phyloP scores from a whole-genome alignment of 768 basidiomycete genomes.

The Udeniomyces megalosporus region DNA sequence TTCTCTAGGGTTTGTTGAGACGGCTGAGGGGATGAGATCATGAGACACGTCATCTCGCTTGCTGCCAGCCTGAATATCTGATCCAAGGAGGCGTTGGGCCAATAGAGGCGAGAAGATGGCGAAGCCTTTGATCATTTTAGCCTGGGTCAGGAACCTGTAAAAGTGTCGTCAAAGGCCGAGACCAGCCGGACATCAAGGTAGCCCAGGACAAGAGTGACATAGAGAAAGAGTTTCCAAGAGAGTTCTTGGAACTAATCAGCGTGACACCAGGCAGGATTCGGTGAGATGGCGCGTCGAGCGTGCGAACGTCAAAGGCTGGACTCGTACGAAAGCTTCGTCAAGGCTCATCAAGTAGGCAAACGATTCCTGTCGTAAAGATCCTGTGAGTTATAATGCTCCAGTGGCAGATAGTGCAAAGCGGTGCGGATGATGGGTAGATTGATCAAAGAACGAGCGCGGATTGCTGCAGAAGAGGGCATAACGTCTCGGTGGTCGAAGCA shows the following conservation, averaged over 20 bases:
- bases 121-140: not conserved
- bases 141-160: not conserved
- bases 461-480: not conserved
- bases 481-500: not conserved
- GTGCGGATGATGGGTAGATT: not conserved
- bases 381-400: not conserved
- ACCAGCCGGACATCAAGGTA: not conserved
- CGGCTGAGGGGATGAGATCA: too few species aligned
- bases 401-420: not conserved
- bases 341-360: not conserved
- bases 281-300: too few species aligned
- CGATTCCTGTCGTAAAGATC: not conserved
- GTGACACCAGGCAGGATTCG: not conserved
- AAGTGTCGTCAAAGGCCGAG: too few species aligned
- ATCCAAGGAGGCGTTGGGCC: not conserved
- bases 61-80: not conserved
- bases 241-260: too few species aligned
- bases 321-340: conserved; percentile 1
- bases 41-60: not conserved
- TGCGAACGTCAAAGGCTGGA: not conserved
- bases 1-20: too few species aligned
- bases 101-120: not conserved
- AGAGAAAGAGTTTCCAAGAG: not conserved
- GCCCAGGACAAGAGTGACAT: not conserved
- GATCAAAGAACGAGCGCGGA: not conserved